phyloP scores from a whole-genome alignment of 2,329 filamentous ascomycete genomes.

The Ophiostoma australiae region DNA sequence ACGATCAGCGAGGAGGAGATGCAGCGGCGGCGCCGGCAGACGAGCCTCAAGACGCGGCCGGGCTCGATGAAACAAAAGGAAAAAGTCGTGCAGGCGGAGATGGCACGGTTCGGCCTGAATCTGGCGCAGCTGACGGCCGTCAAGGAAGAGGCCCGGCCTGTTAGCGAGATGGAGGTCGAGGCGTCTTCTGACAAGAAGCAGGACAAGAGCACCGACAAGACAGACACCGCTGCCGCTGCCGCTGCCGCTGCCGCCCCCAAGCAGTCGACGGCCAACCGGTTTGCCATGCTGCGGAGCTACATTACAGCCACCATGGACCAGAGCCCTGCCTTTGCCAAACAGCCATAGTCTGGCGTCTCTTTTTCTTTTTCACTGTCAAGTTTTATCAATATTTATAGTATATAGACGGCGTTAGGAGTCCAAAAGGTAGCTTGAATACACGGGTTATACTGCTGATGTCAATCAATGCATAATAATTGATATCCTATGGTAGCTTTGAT shows the following conservation, averaged over 20 bases:
- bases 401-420: conserved; percentile 5
- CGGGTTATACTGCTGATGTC: background rate
- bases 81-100: conserved; percentile 72
- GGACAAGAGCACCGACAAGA: conserved; percentile 15
- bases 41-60: conserved; percentile 67
- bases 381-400: background rate
- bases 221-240: conserved; percentile 20
- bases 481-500: background rate
- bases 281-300: conserved; percentile 76
- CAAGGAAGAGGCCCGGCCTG: conserved; percentile 27
- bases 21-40: conserved; percentile 63
- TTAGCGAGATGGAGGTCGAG: background rate
- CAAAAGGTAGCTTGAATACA: conserved; percentile 1
- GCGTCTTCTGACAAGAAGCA: background rate
- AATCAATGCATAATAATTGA: background rate
- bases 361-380: background rate
- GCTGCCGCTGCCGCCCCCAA: conserved; percentile 23
- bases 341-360: background rate
- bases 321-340: conserved; percentile 64
- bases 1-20: conserved; percentile 32
- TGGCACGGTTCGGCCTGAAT: conserved; percentile 76
- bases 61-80: conserved; percentile 82
- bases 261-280: conserved; percentile 54
- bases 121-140: conserved; percentile 64
- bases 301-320: conserved; percentile 87